Base-by-base conservation (phyloP, 148 eudicot genomes). In the Euryodendron excelsum region DNA sequence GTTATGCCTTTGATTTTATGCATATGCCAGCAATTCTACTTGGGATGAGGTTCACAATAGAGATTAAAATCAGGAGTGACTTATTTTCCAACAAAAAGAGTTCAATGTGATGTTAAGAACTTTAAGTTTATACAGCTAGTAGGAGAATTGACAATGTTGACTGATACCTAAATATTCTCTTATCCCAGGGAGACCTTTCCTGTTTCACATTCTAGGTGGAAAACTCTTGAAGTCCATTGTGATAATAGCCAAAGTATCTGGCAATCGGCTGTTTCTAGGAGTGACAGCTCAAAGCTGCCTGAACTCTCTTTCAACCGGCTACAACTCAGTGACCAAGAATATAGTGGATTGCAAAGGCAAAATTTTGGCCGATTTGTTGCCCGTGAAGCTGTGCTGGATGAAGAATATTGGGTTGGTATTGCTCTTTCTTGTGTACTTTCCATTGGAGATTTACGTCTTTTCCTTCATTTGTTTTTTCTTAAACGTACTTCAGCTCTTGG, bases 321-420 rank as follows among this genome's bases (percentile, higher is more conserved):
- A 62, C 97, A 92, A 76, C 92, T 84, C 60, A 85, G 77, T 82
- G 94, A 92, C 15, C 78, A 87, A 64, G 94, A 88, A 72, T 84
- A 73, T 81, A 79, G 39, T 64, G 90, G 86, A 53, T 75, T 84
- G 63, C 85, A 74, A 60, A 84, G 39, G 80, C 87, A 80, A 31
- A 72, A 80, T 55, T 90, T 89, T 82, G 94, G 87, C 63, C 85
- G 88, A n/a, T 92, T 83, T 79, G 83, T 89, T 79, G 97, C 97
- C 77, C 91, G 92, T 78, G 88, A 87, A 82, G 97, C 91, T 78
- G 75, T 86, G 78, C 84, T 90, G 52, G 94, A 92, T 78, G 97
- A 92, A 82, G 94, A 92, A 87, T 92, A 85, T 61, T 92, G 97
- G 97, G 97, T 92, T 82, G 74, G 89, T 86, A 70, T 77, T 74